Evolutionary conservation across 1,284 basidiomycete species (phyloP).

Genomic region (Acaromyces ingoldii): DNA sequence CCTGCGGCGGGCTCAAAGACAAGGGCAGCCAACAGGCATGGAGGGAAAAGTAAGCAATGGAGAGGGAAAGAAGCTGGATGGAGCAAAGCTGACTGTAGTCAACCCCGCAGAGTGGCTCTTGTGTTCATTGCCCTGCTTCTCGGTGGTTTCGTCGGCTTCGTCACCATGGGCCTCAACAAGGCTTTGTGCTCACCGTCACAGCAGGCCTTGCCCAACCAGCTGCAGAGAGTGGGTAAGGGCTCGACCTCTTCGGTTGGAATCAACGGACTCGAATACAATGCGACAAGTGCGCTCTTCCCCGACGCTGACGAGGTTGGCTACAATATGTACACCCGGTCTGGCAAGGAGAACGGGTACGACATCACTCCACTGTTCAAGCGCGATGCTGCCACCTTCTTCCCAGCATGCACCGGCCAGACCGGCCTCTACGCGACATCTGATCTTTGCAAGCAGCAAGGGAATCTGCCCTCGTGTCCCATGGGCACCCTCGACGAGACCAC

Average conservation of each 20-base stretch:
- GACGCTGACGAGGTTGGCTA: conserved; percentile 61
- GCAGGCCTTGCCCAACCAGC: conserved; percentile 12
- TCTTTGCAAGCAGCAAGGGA: conserved; percentile 59
- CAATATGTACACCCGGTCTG: conserved; percentile 59
- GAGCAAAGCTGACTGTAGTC: not conserved
- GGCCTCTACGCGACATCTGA: conserved; percentile 64
- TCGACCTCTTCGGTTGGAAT: conserved; percentile 65
- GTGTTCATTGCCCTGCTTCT: conserved; percentile 53
- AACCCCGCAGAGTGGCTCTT: conserved; percentile 24
- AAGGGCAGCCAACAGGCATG: conserved; percentile 43
- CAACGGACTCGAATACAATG: conserved; percentile 72
- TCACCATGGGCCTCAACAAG: conserved; percentile 88
- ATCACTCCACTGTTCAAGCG: conserved; percentile 72
- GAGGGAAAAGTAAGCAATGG: conserved; percentile 37
- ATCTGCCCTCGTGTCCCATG: conserved; percentile 59
- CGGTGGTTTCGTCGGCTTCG: conserved; percentile 78
- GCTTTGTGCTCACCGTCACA: conserved; percentile 72
- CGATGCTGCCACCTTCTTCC: conserved; percentile 48
- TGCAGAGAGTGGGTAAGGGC: conserved; percentile 5
- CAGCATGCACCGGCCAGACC: conserved; percentile 57
- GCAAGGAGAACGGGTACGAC: conserved; percentile 67
- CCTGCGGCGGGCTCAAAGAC: conserved; percentile 34
- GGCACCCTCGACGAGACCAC: conserved; percentile 22
- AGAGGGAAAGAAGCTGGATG: not conserved
- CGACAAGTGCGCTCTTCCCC: conserved; percentile 58